These are phyloP conservation scores for Agrocybe chaxingu DNA, from an alignment of 768 basidiomycete genomes.

Conservation along the genomic window DNA sequence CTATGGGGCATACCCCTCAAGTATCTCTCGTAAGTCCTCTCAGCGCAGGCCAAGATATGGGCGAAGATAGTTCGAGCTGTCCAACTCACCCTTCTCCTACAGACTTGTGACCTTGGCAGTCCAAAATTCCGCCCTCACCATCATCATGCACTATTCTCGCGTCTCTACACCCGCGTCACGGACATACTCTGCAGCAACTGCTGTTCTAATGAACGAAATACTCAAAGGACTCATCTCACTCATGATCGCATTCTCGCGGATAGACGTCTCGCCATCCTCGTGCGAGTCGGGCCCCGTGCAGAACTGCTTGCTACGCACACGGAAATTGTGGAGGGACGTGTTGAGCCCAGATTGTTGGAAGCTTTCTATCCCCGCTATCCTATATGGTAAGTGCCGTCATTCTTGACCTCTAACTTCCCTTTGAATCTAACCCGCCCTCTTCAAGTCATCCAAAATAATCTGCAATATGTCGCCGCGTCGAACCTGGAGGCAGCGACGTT, in stretches of 20 bases:
- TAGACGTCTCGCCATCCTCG: conserved; percentile 33
- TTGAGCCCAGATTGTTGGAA: conserved; percentile 96
- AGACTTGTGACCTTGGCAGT: conserved; percentile 84
- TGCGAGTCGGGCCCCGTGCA: conserved; percentile 29
- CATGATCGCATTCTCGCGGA: conserved; percentile 71
- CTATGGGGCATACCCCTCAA: conserved; percentile 73
- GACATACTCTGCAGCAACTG: conserved; percentile 89
- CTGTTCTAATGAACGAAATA: conserved; percentile 92
- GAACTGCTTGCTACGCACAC: conserved; percentile 42
- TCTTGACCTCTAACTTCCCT: not conserved
- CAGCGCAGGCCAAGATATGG: not conserved
- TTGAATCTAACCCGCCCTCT: conserved; percentile 7
- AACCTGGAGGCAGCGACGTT: conserved; percentile 96
- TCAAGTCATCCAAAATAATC: conserved; percentile 86
- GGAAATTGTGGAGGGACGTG: conserved; percentile 61
- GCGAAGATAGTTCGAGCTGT: not conserved
- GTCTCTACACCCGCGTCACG: conserved; percentile 72
- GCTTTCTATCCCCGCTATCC: conserved; percentile 91
- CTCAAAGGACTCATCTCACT: conserved; percentile 90
- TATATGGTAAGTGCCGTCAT: conserved; percentile 57
- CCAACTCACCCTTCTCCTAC: conserved; percentile 7
- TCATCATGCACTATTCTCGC: conserved; percentile 97
- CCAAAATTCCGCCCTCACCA: conserved; percentile 86
- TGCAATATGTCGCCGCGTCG: conserved; percentile 92
- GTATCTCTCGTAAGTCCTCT: conserved; percentile 69